Conservation (phyloP, 306 rosid genomes). For the Albizia julibrissin region DNA sequence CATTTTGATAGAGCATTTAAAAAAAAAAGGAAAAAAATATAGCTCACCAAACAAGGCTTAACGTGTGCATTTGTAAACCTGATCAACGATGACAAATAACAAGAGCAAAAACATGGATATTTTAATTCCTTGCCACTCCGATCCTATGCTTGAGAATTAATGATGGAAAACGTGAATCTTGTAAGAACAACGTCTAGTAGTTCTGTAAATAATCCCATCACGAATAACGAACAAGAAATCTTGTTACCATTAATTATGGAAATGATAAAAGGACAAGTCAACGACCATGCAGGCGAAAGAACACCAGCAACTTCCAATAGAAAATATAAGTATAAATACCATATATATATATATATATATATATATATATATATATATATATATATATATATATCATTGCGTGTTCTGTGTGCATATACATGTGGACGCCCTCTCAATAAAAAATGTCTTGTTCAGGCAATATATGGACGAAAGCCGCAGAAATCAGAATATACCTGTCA, state of each 20-base stretch:
- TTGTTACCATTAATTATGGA: background rate
- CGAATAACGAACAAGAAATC: background rate
- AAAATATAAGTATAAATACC: background rate
- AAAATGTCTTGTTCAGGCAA: background rate
- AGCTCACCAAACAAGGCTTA: background rate
- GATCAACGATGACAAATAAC: background rate
- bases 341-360: too few relatives aligned
- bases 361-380: too few relatives aligned
- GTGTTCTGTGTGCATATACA: background rate
- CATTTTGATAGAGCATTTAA: background rate
- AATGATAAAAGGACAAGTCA: background rate
- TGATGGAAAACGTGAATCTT: background rate
- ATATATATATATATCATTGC: background rate
- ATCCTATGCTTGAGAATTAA: background rate
- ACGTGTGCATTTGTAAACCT: background rate
- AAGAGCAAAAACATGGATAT: background rate
- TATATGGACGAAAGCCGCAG: constrained; percentile 15
- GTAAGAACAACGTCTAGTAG: background rate
- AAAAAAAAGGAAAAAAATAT: background rate
- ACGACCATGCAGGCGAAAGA: background rate
- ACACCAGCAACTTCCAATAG: background rate
- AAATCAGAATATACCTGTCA: background rate
- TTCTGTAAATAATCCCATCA: background rate
- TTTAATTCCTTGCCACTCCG: background rate
- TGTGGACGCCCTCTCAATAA: background rate